These are phyloP conservation scores for Themeda triandra DNA, from an alignment of 176 grass and related monocot species.

Conservation along the genomic window DNA sequence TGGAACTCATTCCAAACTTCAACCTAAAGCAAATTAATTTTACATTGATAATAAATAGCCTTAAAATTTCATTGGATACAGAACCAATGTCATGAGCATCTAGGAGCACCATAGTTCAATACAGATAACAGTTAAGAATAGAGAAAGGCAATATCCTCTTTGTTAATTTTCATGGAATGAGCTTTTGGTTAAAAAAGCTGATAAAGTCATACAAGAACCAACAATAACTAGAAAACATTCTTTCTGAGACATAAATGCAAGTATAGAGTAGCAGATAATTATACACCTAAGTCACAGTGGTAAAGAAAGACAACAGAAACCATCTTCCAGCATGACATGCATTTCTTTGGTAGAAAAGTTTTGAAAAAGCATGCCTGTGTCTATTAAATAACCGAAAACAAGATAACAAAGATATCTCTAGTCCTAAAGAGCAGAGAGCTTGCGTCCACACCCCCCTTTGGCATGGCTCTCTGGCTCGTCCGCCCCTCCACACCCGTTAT, in stretches of 20 bases:
- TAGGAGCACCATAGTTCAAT: neutral
- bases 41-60: constrained; percentile 9
- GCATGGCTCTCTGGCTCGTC: neutral
- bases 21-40: neutral
- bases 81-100: neutral
- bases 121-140: neutral
- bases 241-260: constrained; percentile 44
- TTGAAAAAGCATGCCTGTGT: neutral
- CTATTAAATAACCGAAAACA: neutral
- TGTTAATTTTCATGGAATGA: neutral
- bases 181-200: neutral
- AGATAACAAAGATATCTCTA: neutral
- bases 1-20: neutral
- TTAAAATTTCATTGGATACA: neutral
- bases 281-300: neutral
- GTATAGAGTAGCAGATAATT: neutral
- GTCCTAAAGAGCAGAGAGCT: neutral
- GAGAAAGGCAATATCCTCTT: neutral
- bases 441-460: neutral
- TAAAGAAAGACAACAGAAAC: constrained; percentile 20
- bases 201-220: neutral
- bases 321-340: constrained; percentile 2
- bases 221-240: constrained; percentile 54
- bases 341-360: constrained; percentile 3
- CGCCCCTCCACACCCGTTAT: neutral